Percentiles rank a stretch among this genome's conserved stretches.
These are phyloP conservation scores for Cornus controversa DNA, from an alignment of 148 eudicot species.

Conservation along the genomic window DNA sequence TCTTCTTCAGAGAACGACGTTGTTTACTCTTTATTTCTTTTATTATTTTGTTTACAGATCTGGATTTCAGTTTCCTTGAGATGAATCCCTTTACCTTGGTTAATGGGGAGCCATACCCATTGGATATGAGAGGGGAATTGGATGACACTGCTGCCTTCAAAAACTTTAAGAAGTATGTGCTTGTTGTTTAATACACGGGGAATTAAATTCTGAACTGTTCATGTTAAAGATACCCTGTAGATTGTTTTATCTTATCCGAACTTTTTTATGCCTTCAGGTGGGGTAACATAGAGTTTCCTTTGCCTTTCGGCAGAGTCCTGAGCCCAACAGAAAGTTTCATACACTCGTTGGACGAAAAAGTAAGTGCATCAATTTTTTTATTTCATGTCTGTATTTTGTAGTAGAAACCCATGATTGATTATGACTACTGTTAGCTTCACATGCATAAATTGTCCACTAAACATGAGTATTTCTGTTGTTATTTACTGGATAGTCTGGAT, in stretches of 20 bases:
- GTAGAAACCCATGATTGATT: too few species aligned
- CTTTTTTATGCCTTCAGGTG: conserved; percentile 46
- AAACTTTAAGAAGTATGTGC: conserved; percentile 65
- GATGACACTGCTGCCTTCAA: conserved; percentile 83
- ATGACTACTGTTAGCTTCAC: too few species aligned
- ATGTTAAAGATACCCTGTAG: neutral
- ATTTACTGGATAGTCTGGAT: too few species aligned
- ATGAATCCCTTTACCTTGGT: conserved; percentile 82
- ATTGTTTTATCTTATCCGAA: neutral
- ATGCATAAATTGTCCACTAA: too few species aligned
- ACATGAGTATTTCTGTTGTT: neutral
- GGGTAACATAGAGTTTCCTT: conserved; percentile 79
- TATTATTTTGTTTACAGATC: conserved; percentile 32
- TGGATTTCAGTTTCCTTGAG: conserved; percentile 73
- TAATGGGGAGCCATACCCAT: conserved; percentile 63
- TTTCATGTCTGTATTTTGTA: neutral
- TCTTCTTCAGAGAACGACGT: neutral
- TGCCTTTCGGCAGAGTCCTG: conserved; percentile 87
- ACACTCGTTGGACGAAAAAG: conserved; percentile 82
- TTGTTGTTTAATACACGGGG: neutral
- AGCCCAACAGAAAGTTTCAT: conserved; percentile 78
- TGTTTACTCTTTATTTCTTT: neutral
- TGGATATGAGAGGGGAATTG: conserved; percentile 83
- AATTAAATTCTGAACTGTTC: neutral
- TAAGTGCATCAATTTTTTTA: conserved; percentile 12